Base-by-base conservation (phyloP, 192 early-diverging fungal genomes). In the Martensiomyces pterosporus region DNA sequence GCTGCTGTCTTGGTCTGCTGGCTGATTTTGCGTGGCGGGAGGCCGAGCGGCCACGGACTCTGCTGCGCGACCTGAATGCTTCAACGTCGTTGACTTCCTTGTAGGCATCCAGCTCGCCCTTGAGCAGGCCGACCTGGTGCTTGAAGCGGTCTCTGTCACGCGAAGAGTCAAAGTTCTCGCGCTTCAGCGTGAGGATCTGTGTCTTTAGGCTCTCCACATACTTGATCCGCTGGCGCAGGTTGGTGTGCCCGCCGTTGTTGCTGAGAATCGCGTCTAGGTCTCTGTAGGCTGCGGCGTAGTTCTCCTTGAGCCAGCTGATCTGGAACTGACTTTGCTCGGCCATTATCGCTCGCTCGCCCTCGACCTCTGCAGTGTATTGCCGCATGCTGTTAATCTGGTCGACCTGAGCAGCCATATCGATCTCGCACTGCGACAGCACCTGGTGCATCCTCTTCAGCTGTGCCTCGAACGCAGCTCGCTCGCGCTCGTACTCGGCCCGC, bases 321-420 rank as follows among this genome's bases (percentile, higher is more conserved):
- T 75, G 72, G 56, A 67, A 75, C 22, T 68, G 60, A 23, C 51
- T 49, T 34, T 67, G 55, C 54, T 75, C 72, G 0, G 72, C 72
- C 37, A 64, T 41, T 18, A 75, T 55, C 2, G 64, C 65, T 0
- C 61, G 59, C 46, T 75, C 72, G 25, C 44, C 43, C 42, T 75
- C 72, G 29, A 64, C 33, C 39, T 75, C 72, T 4, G 58, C 55
- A 24, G 68, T 47, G 17, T 47, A 50, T 40, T 60, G 60, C 17
- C 61, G 49, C 56, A 75, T 47, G 5, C 24, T 3, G 34, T 34
- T 40, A 6, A 75, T 55, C 23, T 60, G 33, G 22, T 63, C 55
- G 6, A 60, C 60, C 5, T 64, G 59, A 22, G 48, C 32, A 0
- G 59, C 56, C 72, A 68, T 68, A 14, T 67, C 47, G 1, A 63